phyloP scores from a whole-genome alignment of 306 rosid genomes.

The Acmispon strigosus region DNA sequence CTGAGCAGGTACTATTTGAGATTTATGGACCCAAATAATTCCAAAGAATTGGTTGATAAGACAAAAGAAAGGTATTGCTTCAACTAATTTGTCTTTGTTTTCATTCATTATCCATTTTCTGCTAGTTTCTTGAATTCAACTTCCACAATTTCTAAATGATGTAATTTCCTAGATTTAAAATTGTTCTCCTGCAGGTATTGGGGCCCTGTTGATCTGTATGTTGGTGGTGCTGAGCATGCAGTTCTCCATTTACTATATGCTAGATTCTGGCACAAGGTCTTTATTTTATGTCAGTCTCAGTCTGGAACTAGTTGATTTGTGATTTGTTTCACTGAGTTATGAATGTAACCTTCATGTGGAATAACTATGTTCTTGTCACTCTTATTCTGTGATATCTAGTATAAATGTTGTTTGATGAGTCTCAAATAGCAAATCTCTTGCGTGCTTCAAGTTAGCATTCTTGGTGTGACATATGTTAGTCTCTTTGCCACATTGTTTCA shows the following conservation, averaged over 20 bases:
- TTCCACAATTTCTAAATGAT: neutral
- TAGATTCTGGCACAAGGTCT: slow-evolving; percentile 99
- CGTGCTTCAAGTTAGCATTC: slow-evolving; percentile 9
- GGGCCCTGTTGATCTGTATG: slow-evolving; percentile 96
- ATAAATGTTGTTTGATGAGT: neutral
- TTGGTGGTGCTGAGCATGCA: slow-evolving; percentile 99
- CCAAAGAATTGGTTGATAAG: slow-evolving; percentile 67
- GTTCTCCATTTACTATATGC: slow-evolving; percentile 97
- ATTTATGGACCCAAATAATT: slow-evolving; percentile 92
- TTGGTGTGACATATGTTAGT: neutral
- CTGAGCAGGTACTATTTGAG: slow-evolving; percentile 85
- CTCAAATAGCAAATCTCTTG: neutral
- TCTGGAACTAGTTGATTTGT: slow-evolving; percentile 12
- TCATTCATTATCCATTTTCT: neutral
- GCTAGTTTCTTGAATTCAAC: neutral
- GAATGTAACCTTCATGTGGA: neutral
- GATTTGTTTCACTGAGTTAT: slow-evolving; percentile 4
- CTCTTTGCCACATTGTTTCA: neutral
- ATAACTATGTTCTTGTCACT: neutral
- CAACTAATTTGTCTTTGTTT: slow-evolving; percentile 4
- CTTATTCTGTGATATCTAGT: slow-evolving; percentile 6
- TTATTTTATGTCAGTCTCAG: slow-evolving; percentile 17
- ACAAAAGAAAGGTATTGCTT: slow-evolving; percentile 60
- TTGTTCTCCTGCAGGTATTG: slow-evolving; percentile 60
- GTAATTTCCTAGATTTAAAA: slow-evolving; percentile 1